Conservation (phyloP, 225 moss, liverwort and hornwort species). For the Rhytidiadelphus loreus region DNA sequence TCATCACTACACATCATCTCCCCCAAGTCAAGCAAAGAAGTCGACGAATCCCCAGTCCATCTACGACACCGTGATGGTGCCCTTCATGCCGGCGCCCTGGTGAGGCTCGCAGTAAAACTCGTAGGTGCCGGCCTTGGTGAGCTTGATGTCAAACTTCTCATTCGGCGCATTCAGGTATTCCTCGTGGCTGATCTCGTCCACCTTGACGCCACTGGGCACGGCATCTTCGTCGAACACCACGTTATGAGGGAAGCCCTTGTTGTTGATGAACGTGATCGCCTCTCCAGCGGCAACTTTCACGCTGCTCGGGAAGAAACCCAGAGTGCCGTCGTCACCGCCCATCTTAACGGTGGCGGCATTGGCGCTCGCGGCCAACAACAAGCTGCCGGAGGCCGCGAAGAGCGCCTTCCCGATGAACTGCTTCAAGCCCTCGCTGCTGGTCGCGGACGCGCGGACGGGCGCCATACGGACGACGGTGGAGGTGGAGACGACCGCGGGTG, state of each 20-base stretch:
- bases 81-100: constrained; percentile 71
- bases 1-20: not conserved
- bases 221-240: constrained; percentile 68
- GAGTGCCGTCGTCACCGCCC: constrained; percentile 39
- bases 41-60: not conserved
- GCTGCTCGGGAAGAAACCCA: constrained; percentile 24
- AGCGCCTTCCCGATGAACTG: constrained; percentile 53
- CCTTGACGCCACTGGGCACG: constrained; percentile 45
- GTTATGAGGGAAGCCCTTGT: constrained; percentile 84
- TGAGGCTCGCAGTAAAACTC: constrained; percentile 79
- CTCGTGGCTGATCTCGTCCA: constrained; percentile 21
- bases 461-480: constrained; percentile 51
- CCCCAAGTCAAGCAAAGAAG: not conserved
- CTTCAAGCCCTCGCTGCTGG: constrained; percentile 32
- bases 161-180: constrained; percentile 47
- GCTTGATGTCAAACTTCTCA: constrained; percentile 20
- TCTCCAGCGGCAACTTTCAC: constrained; percentile 25
- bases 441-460: constrained; percentile 14
- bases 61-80: constrained; percentile 55
- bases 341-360: constrained; percentile 59
- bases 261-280: constrained; percentile 53
- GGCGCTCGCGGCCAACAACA: constrained; percentile 57
- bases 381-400: constrained; percentile 51
- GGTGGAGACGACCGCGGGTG: constrained; percentile 1
- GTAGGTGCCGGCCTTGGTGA: constrained; percentile 41